These are phyloP conservation scores for Venturia carpophila DNA, from an alignment of 2,329 filamentous ascomycete genomes.

Conservation along the genomic window DNA sequence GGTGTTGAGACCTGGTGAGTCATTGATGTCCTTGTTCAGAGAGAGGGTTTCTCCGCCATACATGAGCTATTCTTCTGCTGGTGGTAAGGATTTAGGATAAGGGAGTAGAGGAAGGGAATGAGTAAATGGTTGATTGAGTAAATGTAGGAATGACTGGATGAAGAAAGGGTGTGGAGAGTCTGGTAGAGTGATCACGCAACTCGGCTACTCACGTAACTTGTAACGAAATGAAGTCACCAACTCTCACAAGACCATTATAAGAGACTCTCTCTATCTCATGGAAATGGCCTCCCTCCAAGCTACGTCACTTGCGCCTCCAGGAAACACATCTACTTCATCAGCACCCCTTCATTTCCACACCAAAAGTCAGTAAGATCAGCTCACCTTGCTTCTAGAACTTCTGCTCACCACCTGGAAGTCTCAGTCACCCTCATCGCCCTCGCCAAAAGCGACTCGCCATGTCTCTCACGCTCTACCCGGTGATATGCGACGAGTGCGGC, in stretches of 20 bases:
- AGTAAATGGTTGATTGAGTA: too few relatives aligned
- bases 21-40: too few relatives aligned
- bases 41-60: too few relatives aligned
- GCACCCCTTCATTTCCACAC: background rate
- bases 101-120: too few relatives aligned
- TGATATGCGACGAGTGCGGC: background rate
- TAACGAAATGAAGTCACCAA: background rate
- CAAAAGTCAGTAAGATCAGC: background rate
- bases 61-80: too few relatives aligned
- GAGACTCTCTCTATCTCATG: too few relatives aligned
- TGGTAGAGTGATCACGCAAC: background rate
- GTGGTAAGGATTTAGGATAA: too few relatives aligned
- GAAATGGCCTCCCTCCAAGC: background rate
- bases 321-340: background rate
- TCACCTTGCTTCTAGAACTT: background rate
- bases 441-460: background rate
- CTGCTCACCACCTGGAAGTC: background rate
- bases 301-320: background rate
- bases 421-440: background rate
- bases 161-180: background rate
- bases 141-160: background rate
- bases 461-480: background rate
- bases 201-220: background rate
- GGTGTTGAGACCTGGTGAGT: too few relatives aligned
- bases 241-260: background rate